Percentiles rank a stretch among this genome's conserved stretches.
Evolutionary conservation across 2,329 filamentous ascomycete genomes (phyloP).

Genomic region (Blumeriella jaapii): DNA sequence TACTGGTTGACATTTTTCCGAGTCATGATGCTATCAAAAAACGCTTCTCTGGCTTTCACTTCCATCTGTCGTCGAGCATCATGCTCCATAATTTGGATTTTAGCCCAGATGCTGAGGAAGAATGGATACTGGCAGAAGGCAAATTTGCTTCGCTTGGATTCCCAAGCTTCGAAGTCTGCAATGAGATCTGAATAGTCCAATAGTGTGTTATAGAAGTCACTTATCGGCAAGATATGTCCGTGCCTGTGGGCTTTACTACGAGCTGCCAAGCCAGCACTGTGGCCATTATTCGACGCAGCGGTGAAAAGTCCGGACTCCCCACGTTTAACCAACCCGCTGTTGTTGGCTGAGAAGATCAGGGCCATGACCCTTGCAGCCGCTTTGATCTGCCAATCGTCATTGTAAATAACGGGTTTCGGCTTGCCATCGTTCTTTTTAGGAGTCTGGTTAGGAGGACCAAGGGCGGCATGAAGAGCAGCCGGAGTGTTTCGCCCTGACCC

Average conservation of each 20-base stretch:
- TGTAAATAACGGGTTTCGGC: constrained; percentile 50
- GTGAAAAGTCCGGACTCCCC: constrained; percentile 27
- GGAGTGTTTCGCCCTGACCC: constrained; percentile 47
- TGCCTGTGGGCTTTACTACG: constrained; percentile 35
- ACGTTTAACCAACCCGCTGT: constrained; percentile 33
- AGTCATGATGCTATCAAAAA: constrained; percentile 79
- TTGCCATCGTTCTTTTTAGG: constrained; percentile 44
- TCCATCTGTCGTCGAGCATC: constrained; percentile 86
- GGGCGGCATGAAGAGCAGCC: constrained; percentile 65
- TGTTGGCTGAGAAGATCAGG: constrained; percentile 74
- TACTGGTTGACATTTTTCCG: constrained; percentile 65
- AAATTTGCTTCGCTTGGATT: constrained; percentile 61
- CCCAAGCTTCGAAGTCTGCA: constrained; percentile 81
- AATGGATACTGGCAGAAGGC: constrained; percentile 90
- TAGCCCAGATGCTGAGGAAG: constrained; percentile 81
- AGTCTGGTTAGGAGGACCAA: constrained; percentile 41
- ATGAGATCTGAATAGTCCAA: constrained; percentile 80
- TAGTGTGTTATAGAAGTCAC: constrained; percentile 77
- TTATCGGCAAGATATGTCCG: constrained; percentile 64
- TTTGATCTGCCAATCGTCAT: constrained; percentile 82
- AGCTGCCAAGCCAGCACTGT: constrained; percentile 29
- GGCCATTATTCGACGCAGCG: constrained; percentile 27
- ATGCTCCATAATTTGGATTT: constrained; percentile 81
- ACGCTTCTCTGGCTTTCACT: constrained; percentile 75
- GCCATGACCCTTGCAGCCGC: constrained; percentile 71